A percentile compares a stretch with the other conserved stretches of the same genome.
phyloP scores from a whole-genome alignment of 768 basidiomycete genomes.

The Kwoniella heveanensis region DNA sequence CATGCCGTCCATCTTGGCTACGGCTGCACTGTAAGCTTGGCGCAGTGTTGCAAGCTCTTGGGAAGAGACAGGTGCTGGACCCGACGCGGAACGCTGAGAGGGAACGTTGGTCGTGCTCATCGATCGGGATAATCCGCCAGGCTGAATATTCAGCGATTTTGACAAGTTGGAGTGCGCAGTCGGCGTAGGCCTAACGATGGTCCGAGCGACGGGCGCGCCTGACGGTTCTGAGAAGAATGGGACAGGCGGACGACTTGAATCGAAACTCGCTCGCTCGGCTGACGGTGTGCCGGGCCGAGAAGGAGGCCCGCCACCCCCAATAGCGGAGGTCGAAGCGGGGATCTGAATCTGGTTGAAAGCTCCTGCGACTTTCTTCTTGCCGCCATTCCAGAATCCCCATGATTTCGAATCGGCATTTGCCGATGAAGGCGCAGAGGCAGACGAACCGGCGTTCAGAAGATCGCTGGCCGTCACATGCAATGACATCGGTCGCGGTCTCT shows the following conservation, averaged over 20 bases:
- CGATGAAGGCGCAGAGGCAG: slow-evolving; percentile 7
- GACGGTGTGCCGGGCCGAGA: slow-evolving; percentile 23
- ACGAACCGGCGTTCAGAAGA: slow-evolving; percentile 1
- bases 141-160: slow-evolving; percentile 12
- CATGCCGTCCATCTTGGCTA: slow-evolving; percentile 38
- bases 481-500: slow-evolving; percentile 14
- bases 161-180: slow-evolving; percentile 9
- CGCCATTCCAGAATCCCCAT: slow-evolving; percentile 42
- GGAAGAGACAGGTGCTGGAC: slow-evolving; percentile 8
- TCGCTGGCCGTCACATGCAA: slow-evolving; percentile 13
- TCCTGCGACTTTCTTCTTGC: slow-evolving; percentile 43
- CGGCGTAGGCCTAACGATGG: neutral
- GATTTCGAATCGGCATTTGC: slow-evolving; percentile 11
- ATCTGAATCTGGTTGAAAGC: slow-evolving; percentile 30
- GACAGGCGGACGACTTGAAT: slow-evolving; percentile 1
- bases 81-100: slow-evolving; percentile 11
- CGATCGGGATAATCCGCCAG: slow-evolving; percentile 20
- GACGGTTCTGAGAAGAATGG: slow-evolving; percentile 1
- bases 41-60: slow-evolving; percentile 37
- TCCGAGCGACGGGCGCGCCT: neutral
- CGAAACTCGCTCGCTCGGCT: slow-evolving; percentile 15
- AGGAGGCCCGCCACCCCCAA: slow-evolving; percentile 16
- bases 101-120: slow-evolving; percentile 23
- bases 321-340: slow-evolving; percentile 22
- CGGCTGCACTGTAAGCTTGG: slow-evolving; percentile 31